Evolutionary conservation across 495 filamentous ascomycete species (phyloP), one percentile per base, ranked within the genome.

Genomic region (Xylaria sp.): DNA sequence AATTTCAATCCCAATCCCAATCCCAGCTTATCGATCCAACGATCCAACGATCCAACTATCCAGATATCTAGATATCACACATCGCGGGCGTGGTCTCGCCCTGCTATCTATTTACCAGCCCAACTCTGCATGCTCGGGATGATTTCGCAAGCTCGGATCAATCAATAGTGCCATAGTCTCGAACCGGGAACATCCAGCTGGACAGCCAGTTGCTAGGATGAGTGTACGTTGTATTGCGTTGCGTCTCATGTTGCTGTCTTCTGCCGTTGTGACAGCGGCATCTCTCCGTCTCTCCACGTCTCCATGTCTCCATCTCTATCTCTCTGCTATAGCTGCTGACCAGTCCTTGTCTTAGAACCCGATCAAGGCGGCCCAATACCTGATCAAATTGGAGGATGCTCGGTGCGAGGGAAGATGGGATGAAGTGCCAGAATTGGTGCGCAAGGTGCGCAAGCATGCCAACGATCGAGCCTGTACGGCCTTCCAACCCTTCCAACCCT

Each of bases 401-500:
- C 92, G 96, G 69, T 96, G 93, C 77, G 89, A 95, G 76, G 93
- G 93, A 37, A 90, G 88, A 76, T 99, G 96, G 96, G 87, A 92
- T 71, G 92, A 92, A 37, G 87, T 98, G n/a, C 92, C 92, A 37
- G 96, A 98, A 82, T 84, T 97, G 71, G 89, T 93, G 74, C 88
- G 94, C 74, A 98, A 99, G 82, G 88, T 98, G 71, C 91, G 89
- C 75, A 98, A 98, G 77, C 95, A 98, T 87, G 93, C 94, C 71
- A 91, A 94, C 57, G 90, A 95, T 41, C 90, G 92, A 76, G 87
- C 87, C 78, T 98, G 96, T 98, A 90, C 70, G 87, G 78, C 66
- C 55, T 74, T 71, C 71, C 35, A 57, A 4, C 44, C 66, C 46
- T 68, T 64, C 33, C 59, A 5, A 62, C 44, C 19, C 44, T 19